phyloP scores from a whole-genome alignment of 768 basidiomycete genomes.

The Lentinula raphanica region DNA sequence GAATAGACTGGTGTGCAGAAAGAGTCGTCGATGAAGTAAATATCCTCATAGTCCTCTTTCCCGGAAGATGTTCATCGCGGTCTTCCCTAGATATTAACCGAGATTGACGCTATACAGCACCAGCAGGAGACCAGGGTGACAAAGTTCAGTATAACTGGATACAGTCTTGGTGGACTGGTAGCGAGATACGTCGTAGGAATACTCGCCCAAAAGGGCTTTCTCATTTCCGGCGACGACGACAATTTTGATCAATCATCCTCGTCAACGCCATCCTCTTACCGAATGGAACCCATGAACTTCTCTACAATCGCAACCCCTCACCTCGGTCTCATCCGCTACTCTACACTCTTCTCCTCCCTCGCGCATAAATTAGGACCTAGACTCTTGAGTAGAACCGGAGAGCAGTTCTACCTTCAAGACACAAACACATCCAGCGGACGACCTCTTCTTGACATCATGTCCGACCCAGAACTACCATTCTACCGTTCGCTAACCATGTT shows the following conservation, averaged over 20 bases:
- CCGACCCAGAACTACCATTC: conserved; percentile 73
- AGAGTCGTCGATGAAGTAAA: conserved; percentile 73
- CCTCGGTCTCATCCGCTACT: conserved; percentile 47
- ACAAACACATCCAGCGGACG: conserved; percentile 46
- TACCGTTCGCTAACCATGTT: conserved; percentile 68
- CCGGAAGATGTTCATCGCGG: not conserved
- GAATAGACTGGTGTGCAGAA: conserved; percentile 80
- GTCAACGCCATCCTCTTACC: not conserved
- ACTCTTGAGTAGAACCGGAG: conserved; percentile 52
- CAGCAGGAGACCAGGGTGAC: conserved; percentile 50
- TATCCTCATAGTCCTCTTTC: not conserved
- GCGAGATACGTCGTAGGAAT: conserved; percentile 70
- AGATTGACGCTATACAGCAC: conserved; percentile 42
- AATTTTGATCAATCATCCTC: not conserved
- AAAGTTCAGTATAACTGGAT: conserved; percentile 72
- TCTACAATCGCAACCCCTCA: conserved; percentile 62
- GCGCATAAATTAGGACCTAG: conserved; percentile 41
- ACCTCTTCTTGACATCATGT: conserved; percentile 50
- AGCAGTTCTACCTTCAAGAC: conserved; percentile 50
- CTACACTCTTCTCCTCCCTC: conserved; percentile 36
- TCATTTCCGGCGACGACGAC: conserved; percentile 31
- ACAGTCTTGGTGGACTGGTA: conserved; percentile 76
- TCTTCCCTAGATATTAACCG: not conserved
- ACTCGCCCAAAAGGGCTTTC: conserved; percentile 31
- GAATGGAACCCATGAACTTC: conserved; percentile 47